These are phyloP conservation scores for Echinochloa phyllopogon DNA, from an alignment of 176 grass and related monocot species.

Conservation along the genomic window DNA sequence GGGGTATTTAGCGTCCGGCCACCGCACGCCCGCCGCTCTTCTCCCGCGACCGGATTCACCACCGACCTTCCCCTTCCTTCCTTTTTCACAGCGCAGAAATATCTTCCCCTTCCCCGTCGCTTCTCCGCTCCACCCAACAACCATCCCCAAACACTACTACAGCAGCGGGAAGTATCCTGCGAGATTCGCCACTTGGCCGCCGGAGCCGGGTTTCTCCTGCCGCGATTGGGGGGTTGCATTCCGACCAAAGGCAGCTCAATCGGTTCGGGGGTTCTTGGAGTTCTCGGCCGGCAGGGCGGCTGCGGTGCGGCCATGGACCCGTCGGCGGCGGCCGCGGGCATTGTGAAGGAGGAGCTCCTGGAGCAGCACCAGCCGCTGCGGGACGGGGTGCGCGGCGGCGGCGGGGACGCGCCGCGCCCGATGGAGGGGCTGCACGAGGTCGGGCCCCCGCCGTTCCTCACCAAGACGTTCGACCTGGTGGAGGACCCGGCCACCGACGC, in stretches of 20 bases:
- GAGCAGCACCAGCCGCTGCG: constrained; percentile 22
- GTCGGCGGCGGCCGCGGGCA: background rate
- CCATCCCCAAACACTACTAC: too few species aligned
- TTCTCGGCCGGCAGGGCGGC: background rate
- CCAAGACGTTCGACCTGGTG: constrained; percentile 82
- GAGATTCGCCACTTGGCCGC: background rate
- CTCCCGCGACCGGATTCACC: background rate
- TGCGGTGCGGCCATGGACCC: constrained; percentile 55
- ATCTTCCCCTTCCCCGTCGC: background rate
- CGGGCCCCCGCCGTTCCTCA: constrained; percentile 76
- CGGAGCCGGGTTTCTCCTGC: background rate
- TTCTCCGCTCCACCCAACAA: background rate
- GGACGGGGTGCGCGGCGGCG: background rate
- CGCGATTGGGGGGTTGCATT: background rate
- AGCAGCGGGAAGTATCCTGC: constrained; percentile 10
- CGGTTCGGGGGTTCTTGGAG: background rate
- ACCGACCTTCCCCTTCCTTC: background rate
- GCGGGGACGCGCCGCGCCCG: constrained; percentile 41
- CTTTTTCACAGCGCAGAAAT: constrained; percentile 23
- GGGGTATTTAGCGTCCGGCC: constrained; percentile 31
- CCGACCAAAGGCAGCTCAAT: background rate
- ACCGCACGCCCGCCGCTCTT: background rate
- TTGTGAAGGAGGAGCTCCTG: constrained; percentile 68
- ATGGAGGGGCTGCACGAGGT: constrained; percentile 77
- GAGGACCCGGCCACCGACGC: constrained; percentile 63